These are phyloP conservation scores for Posidonia australis DNA, from an alignment of 106 monocot genomes.

Conservation along the genomic window DNA sequence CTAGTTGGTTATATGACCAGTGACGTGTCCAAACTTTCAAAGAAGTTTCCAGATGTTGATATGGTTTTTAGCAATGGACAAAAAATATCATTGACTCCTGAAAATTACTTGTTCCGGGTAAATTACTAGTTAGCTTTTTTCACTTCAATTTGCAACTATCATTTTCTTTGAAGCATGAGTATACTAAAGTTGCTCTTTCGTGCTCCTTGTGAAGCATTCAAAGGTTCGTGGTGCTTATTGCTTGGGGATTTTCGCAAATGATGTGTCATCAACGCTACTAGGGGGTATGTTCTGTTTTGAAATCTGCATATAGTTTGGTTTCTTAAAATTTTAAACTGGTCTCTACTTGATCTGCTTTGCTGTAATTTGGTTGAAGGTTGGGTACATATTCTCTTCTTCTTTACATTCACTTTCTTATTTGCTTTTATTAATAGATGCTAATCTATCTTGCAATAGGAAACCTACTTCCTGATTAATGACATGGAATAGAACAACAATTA, in stretches of 20 bases:
- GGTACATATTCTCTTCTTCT: no score
- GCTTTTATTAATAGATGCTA: no score
- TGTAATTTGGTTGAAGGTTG: no score
- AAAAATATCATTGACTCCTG: constrained; percentile 69
- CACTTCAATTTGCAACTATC: background rate
- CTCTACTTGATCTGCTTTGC: background rate
- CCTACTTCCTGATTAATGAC: no score
- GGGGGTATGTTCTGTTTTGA: constrained; percentile 40
- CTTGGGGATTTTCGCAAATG: constrained; percentile 84
- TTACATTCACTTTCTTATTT: no score
- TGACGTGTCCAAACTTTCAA: constrained; percentile 46
- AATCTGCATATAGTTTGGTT: background rate
- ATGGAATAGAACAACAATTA: no score
- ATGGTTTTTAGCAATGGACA: constrained; percentile 84
- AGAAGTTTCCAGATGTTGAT: constrained; percentile 72
- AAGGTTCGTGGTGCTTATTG: constrained; percentile 93
- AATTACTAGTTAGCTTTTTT: background rate
- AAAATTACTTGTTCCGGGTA: constrained; percentile 97
- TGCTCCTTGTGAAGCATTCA: constrained; percentile 49
- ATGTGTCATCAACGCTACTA: constrained; percentile 75
- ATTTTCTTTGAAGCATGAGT: background rate
- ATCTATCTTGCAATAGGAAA: no score
- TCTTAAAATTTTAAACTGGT: background rate
- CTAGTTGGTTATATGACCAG: constrained; percentile 21
- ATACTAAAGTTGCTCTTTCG: constrained; percentile 8